Percentiles rank a stretch among this genome's conserved stretches.
Conservation (phyloP, 768 basidiomycete species). For the Podaxis sp. region DNA sequence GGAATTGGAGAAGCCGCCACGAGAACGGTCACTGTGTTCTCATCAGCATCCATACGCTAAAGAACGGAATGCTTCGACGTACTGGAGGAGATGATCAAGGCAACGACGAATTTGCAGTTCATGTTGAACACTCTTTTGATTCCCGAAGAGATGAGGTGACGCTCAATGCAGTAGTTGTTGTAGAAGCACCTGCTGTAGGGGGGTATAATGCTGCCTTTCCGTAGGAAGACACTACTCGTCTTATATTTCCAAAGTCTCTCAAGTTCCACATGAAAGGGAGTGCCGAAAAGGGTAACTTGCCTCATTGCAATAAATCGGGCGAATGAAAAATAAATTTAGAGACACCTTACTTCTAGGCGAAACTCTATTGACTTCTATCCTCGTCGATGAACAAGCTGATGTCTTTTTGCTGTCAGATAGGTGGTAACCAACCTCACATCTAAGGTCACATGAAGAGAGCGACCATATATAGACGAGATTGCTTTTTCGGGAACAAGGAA, state of each 20-base stretch:
- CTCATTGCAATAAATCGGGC: background rate
- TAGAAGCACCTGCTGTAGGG: background rate
- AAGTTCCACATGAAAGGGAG: constrained; percentile 2
- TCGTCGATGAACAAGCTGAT: background rate
- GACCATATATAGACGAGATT: constrained; percentile 9
- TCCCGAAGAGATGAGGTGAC: background rate
- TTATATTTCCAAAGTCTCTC: background rate
- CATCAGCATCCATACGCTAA: background rate
- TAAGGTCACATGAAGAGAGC: background rate
- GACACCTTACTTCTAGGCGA: background rate
- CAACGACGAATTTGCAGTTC: background rate
- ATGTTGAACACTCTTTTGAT: background rate
- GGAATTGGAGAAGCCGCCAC: constrained; percentile 6
- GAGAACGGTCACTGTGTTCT: background rate
- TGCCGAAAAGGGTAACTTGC: background rate
- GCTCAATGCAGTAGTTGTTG: background rate
- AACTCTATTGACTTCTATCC: background rate
- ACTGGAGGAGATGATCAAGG: constrained; percentile 11
- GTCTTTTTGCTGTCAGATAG: background rate
- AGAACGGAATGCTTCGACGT: background rate
- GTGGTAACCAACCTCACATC: background rate
- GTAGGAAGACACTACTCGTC: background rate
- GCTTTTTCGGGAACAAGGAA: constrained; percentile 7
- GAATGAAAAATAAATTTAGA: background rate
- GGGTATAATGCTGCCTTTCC: background rate